A percentile compares a stretch with the other conserved stretches of the same genome.
Conservation (phyloP, 768 basidiomycete genomes). For the Kwoniella sp. region DNA sequence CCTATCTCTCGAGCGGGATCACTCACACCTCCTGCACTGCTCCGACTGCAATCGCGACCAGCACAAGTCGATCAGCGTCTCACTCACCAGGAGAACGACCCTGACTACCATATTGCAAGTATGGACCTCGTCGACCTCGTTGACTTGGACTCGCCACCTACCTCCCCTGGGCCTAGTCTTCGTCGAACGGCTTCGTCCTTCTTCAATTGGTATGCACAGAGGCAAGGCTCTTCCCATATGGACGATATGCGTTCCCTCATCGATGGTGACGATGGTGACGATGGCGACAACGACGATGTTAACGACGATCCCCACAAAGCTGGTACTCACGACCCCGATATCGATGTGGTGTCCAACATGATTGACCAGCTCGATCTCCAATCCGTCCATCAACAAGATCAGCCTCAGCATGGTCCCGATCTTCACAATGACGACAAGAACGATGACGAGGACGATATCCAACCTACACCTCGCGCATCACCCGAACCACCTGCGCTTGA, state of each 20-base stretch:
- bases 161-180: not conserved
- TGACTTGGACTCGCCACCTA: constrained; percentile 9
- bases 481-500: not conserved
- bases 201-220: too few species aligned
- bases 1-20: not conserved
- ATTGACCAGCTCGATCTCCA: too few species aligned
- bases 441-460: not conserved
- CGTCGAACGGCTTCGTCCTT: not conserved
- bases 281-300: not conserved
- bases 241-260: not conserved
- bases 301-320: not conserved
- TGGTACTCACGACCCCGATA: too few species aligned
- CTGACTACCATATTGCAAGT: too few species aligned
- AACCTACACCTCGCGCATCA: not conserved
- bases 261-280: not conserved
- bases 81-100: too few species aligned
- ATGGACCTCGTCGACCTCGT: not conserved
- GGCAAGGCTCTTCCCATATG: not conserved
- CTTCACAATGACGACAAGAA: not conserved
- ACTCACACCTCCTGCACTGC: not conserved
- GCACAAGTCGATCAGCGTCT: too few species aligned
- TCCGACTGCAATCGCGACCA: not conserved
- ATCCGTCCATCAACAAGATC: too few species aligned
- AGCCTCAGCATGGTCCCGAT: too few species aligned
- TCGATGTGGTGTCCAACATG: too few species aligned